Base-by-base conservation (phyloP, 306 rosid genomes). In the Quercus rubra region DNA sequence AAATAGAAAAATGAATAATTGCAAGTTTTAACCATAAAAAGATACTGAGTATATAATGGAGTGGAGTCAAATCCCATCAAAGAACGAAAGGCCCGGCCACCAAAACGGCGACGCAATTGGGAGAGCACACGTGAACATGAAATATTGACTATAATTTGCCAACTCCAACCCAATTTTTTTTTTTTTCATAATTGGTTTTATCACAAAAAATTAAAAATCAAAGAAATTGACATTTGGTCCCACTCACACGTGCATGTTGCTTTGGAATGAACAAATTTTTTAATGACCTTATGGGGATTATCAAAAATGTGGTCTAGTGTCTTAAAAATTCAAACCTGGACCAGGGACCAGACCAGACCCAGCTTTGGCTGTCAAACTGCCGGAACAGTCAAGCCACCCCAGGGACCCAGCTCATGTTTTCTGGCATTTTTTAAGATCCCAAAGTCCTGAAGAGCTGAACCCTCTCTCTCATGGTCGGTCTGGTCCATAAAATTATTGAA, bases 351-450 rank as follows among this genome's bases (percentile, higher is more conserved):
- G 77, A 87, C 73, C 89, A 76, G 81, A 51, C 71, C 71, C 78
- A 35, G 41, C 23, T 80, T 83, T 83, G 59, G 74, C 57, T 28
- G 71, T 70, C 72, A 76, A 71, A 57, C 41, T 82, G 77, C 74
- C 35, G 58, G 71, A 62, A 80, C 78, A 77, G 73, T 33, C 64
- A 55, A 55, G 73, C 51, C 76, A 55, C 58, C 11, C 11, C 3
- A 41, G 46, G 68, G 66, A 80, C 74, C 78, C 51, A 74, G 52
- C 9, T 69, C 79, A 71, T 91, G 85, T 87, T 88, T 84, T 84
- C 86, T 82, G 88, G 74, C 55, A 64, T 80, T 83, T 83, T 81
- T 41, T 41, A 41, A 83, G 92, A 91, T 88, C 90, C 92, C 87
- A 78, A 79, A 21, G 77, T 61, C 82, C 78, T 75, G 58, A 79